phyloP scores from a whole-genome alignment of 1,284 basidiomycete species.

The Boletus hoseneyae region DNA sequence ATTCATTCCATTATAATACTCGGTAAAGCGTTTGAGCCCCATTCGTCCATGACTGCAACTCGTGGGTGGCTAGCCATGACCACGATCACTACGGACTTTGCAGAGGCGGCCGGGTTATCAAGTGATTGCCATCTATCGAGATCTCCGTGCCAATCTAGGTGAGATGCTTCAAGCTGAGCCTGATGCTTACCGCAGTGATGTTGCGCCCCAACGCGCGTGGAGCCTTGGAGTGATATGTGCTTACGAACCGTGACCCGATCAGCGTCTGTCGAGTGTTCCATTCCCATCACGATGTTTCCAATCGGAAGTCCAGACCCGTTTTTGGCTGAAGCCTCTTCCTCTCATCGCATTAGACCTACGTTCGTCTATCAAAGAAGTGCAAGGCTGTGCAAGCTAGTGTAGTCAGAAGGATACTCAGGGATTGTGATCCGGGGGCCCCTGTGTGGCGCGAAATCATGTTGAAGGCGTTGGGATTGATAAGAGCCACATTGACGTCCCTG shows the following conservation, averaged over 20 bases:
- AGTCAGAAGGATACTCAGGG: neutral
- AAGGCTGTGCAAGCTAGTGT: slow-evolving; percentile 7
- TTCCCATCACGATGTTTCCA: slow-evolving; percentile 14
- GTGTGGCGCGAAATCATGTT: neutral
- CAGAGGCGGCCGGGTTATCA: slow-evolving; percentile 13
- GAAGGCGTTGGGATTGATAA: neutral
- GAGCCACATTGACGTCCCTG: neutral
- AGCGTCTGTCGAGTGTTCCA: slow-evolving; percentile 1
- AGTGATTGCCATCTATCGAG: slow-evolving; percentile 21
- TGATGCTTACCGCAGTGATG: neutral
- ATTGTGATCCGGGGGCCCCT: neutral
- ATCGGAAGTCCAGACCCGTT: neutral
- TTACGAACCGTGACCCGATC: slow-evolving; percentile 8
- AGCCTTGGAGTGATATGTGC: neutral
- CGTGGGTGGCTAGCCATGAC: neutral
- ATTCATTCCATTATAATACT: slow-evolving; percentile 24
- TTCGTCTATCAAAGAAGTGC: neutral
- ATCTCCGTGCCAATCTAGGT: slow-evolving; percentile 15
- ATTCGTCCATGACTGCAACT: neutral
- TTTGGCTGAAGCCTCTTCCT: neutral
- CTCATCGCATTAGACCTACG: neutral
- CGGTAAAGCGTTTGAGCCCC: neutral
- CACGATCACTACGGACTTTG: slow-evolving; percentile 32
- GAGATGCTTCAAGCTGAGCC: neutral
- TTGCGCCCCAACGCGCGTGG: too few species aligned